Base-by-base conservation (phyloP, 805 yeast species). In the Candida ascalaphidarum region DNA sequence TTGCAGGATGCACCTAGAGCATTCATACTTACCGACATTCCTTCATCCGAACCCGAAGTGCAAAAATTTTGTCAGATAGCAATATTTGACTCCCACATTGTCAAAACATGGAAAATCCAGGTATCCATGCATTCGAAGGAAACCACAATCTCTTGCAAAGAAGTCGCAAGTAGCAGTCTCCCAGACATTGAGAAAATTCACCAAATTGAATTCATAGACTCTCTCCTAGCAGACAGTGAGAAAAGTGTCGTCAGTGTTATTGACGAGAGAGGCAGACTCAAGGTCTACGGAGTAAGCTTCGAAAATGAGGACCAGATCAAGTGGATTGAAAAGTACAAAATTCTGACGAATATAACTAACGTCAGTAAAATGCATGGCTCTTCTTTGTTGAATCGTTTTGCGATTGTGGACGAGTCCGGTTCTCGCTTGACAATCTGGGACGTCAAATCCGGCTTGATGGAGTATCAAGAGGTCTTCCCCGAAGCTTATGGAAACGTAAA, bases 391-490 rank as follows among this genome's bases (percentile, higher is more conserved):
- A 72, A 75, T 28, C 84, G 82, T 40, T 54, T 85, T 24, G 95
- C 94, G 2, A 64, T 85, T 19, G 77, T 81, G n/a, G 78, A 73
- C 48, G 61, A 61, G 11, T 32, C 58, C 1, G 71, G 73, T 4
- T 54, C 54, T 22, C 55, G 58, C 22, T 50, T 89, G 23, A 60
- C 78, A 1, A 72, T 88, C n/a, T 89, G 95, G 94, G 94, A 86
- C 50, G 59, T 78, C 21, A 66, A 65, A 25, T 62, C 77, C 17
- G 72, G 77, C 4, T 74, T 81, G 1, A 52, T 83, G 29, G 95
- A 82, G 46, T 81, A 71, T 40, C 62, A 60, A 24, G 75, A 73
- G 38, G 31, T 36, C 2, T 69, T 61, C 34, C 47, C 52, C 2
- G 38, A 36, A 4, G 46, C 39, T 3, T 28, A 41, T 25, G 61